phyloP scores from a whole-genome alignment of 768 basidiomycete genomes.

The Lactarius indigo region DNA sequence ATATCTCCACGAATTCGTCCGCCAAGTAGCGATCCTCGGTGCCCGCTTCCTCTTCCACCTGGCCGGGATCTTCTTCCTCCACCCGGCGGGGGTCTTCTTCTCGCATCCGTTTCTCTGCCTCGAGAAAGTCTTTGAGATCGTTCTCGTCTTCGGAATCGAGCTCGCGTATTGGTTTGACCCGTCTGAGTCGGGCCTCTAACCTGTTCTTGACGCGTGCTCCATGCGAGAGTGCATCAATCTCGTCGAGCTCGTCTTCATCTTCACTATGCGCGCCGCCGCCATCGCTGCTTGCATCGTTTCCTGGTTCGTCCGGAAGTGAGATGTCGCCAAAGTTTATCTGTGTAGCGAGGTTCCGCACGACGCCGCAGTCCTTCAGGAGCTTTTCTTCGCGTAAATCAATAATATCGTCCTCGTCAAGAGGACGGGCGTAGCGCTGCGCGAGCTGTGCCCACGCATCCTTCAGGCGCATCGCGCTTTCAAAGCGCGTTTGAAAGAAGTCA shows the following conservation, averaged over 20 bases:
- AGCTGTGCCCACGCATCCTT: conserved; percentile 64
- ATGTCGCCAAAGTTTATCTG: conserved; percentile 53
- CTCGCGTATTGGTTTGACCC: conserved; percentile 41
- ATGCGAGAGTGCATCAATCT: conserved; percentile 50
- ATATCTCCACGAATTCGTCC: conserved; percentile 23
- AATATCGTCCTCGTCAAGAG: conserved; percentile 76
- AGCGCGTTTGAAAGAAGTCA: conserved; percentile 52
- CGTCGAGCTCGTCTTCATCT: conserved; percentile 55
- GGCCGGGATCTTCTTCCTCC: conserved; percentile 31
- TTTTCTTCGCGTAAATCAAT: conserved; percentile 60
- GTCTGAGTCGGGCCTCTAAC: conserved; percentile 32
- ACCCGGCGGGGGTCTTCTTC: conserved; percentile 32
- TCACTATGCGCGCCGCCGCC: conserved; percentile 37
- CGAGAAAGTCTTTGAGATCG: conserved; percentile 63
- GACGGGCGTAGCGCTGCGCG: conserved; percentile 61
- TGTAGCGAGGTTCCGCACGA: conserved; percentile 44
- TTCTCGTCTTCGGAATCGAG: conserved; percentile 52
- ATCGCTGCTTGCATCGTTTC: conserved; percentile 39
- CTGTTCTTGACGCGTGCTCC: conserved; percentile 34
- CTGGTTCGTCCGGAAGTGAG: conserved; percentile 34
- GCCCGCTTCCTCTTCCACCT: conserved; percentile 30
- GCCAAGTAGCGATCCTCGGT: conserved; percentile 27
- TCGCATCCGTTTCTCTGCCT: conserved; percentile 54
- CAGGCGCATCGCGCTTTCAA: conserved; percentile 54
- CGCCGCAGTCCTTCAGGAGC: conserved; percentile 68